Evolutionary conservation across 208 protist genomes (phyloP).

Genomic region (Leptomonas seymouri): DNA sequence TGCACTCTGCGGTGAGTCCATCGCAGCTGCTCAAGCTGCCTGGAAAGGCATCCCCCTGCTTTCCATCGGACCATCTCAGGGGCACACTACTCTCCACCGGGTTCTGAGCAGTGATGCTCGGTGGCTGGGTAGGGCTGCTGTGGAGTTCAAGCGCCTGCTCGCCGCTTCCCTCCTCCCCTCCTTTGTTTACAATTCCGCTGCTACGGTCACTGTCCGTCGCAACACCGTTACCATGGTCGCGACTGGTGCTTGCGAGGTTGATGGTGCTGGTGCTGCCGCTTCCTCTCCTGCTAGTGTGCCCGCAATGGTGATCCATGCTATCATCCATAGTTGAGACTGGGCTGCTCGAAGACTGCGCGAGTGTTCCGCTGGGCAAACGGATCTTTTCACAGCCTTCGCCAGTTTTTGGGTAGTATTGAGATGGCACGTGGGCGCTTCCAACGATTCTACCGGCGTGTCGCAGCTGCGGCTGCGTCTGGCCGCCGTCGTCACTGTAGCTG

Average conservation of each 20-base stretch:
- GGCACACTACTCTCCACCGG: not conserved
- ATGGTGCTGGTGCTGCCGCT: not conserved
- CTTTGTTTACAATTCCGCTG: not conserved
- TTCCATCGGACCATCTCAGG: not conserved
- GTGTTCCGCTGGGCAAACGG: slow-evolving; percentile 48
- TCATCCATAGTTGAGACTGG: slow-evolving; percentile 12
- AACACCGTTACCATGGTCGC: not conserved
- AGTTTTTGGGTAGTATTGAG: slow-evolving; percentile 37
- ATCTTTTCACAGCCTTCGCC: slow-evolving; percentile 56
- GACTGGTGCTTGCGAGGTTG: too few species aligned
- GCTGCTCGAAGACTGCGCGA: slow-evolving; percentile 57
- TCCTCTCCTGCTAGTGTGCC: not conserved
- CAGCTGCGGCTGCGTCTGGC: too few species aligned
- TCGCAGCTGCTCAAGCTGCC: slow-evolving; percentile 14
- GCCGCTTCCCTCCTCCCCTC: not conserved
- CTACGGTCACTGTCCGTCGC: not conserved
- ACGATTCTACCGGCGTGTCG: too few species aligned
- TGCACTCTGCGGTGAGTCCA: slow-evolving; percentile 9
- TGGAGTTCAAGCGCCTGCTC: not conserved
- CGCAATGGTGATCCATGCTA: slow-evolving; percentile 1
- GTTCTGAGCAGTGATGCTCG: not conserved
- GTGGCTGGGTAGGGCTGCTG: not conserved
- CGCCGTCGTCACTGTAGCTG: not conserved
- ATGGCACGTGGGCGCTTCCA: not conserved
- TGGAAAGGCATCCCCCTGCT: not conserved